Conservation (phyloP, 129 eudicot species). For the Smallanthus sonchifolius region DNA sequence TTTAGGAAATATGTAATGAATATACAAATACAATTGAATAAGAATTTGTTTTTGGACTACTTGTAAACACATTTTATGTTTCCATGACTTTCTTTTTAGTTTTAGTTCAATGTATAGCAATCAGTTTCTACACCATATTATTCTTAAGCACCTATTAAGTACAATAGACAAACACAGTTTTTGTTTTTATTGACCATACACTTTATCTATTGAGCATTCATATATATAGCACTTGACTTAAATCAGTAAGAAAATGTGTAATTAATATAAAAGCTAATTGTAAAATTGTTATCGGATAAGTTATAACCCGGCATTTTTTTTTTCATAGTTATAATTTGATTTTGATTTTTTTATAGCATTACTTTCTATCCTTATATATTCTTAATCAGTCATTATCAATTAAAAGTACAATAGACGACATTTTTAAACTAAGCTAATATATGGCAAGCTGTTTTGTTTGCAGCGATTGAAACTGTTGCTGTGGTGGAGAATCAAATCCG, state of each 20-base stretch:
- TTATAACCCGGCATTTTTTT: not conserved
- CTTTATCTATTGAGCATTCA: not conserved
- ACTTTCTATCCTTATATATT: not conserved
- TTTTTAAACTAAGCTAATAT: not conserved
- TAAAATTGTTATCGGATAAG: not conserved
- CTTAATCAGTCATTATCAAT: not conserved
- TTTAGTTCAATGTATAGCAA: not conserved
- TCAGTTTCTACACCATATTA: not conserved
- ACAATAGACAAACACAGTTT: not conserved
- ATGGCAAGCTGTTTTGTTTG: not conserved
- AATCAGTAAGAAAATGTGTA: not conserved
- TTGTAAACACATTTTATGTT: not conserved
- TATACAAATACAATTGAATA: too few species aligned
- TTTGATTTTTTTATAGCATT: not conserved
- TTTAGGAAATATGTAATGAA: too few species aligned
- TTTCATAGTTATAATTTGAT: not conserved
- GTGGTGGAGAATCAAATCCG: conserved; percentile 46
- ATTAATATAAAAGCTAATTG: not conserved
- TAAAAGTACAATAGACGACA: not conserved
- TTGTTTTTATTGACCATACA: not conserved
- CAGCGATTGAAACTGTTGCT: conserved; percentile 39
- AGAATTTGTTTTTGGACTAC: not conserved
- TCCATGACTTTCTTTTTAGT: not conserved
- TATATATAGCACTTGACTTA: not conserved
- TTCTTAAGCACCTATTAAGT: not conserved